Percentiles rank a stretch among this genome's conserved stretches.
Conservation (phyloP, 2,329 filamentous ascomycete genomes). For the Alternaria consortialis region DNA sequence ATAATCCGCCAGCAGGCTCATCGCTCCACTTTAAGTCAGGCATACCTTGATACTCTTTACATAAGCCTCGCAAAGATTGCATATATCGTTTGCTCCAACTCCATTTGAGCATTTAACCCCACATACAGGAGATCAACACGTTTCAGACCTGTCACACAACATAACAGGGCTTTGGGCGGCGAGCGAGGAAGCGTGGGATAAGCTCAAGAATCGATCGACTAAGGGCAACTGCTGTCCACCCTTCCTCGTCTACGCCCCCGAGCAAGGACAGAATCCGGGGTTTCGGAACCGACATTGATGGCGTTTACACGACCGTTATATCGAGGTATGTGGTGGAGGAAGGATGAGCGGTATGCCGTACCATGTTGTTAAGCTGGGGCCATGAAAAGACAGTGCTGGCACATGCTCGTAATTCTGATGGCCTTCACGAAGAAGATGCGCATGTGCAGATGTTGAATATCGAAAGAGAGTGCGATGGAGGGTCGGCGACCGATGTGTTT, state of each 20-base stretch:
- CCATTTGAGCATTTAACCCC: background rate
- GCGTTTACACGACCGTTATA: conserved; percentile 1
- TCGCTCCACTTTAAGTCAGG: background rate
- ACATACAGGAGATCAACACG: conserved; percentile 15
- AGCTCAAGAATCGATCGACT: background rate
- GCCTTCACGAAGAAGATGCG: background rate
- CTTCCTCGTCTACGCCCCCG: background rate
- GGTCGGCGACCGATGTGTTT: conserved; percentile 11
- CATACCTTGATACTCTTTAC: background rate
- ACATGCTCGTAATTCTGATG: background rate
- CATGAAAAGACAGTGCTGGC: background rate
- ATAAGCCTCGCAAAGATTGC: no score
- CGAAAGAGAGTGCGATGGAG: conserved; percentile 10
- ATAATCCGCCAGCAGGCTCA: no score
- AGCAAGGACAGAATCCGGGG: background rate
- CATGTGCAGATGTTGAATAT: conserved; percentile 10
- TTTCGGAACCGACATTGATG: conserved; percentile 2
- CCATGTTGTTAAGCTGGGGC: background rate
- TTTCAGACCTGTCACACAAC: conserved; percentile 25
- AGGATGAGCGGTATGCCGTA: conserved; percentile 1
- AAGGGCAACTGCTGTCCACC: background rate
- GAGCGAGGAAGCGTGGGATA: background rate
- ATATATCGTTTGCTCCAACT: background rate
- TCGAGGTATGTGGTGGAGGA: background rate
- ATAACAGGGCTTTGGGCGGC: background rate